A percentile compares a stretch with the other conserved stretches of the same genome.
Evolutionary conservation across 2,329 filamentous ascomycete species (phyloP).

Genomic region (Tolypocladium guangdongense): DNA sequence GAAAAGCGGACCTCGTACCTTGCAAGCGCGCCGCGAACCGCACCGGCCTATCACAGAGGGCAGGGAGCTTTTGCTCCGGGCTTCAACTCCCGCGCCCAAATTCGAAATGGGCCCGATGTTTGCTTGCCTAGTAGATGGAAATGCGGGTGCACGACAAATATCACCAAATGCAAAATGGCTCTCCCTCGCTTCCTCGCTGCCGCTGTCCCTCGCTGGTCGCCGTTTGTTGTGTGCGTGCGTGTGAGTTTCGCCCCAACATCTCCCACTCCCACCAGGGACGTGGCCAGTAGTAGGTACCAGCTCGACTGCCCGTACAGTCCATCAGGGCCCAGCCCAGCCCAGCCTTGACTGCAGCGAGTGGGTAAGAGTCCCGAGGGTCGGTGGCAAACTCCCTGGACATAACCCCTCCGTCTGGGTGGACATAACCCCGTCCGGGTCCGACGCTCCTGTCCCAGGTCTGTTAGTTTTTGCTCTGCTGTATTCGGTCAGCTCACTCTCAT

Average conservation of each 20-base stretch:
- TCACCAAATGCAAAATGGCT: conserved; percentile 2
- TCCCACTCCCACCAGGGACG: not conserved
- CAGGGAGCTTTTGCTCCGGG: conserved; percentile 7
- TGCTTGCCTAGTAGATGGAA: conserved; percentile 1
- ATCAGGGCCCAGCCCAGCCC: not conserved
- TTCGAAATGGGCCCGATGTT: conserved; percentile 2
- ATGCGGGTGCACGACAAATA: conserved; percentile 3
- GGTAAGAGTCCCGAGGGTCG: not conserved
- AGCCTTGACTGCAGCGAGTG: not conserved
- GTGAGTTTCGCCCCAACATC: not conserved
- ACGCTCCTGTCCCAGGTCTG: not conserved
- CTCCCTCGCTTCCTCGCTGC: not conserved
- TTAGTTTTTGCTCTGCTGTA: not conserved
- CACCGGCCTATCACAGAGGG: conserved; percentile 3
- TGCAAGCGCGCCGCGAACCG: conserved; percentile 1
- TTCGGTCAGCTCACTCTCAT: not conserved
- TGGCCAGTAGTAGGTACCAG: not conserved
- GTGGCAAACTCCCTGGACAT: not conserved
- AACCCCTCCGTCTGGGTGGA: not conserved
- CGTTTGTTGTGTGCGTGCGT: not conserved
- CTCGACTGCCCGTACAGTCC: not conserved
- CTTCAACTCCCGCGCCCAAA: not conserved
- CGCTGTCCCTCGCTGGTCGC: not conserved
- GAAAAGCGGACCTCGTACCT: conserved; percentile 6
- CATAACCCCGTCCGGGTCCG: not conserved